Evolutionary conservation across 345 rosid species (phyloP), one percentile per base, ranked within the genome.

Genomic region (Aquilaria malaccensis): DNA sequence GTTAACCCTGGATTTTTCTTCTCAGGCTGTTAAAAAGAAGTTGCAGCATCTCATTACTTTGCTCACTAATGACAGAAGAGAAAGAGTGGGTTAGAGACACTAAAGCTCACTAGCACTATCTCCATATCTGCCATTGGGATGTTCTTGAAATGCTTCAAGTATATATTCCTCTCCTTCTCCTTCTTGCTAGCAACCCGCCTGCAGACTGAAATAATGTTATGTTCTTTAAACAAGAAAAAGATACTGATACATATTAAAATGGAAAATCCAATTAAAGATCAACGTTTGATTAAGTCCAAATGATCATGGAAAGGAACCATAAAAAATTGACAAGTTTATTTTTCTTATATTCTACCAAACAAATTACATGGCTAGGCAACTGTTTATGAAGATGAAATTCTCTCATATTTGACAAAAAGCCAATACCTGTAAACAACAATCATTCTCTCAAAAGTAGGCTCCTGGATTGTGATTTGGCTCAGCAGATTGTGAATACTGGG

Each of bases 51-150:
- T 37, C 43, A 37, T 37, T 9, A 37, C 43, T 37, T 37, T 37
- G 43, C 7, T 37, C 43, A 37, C 7, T 37, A 37, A 37, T 37
- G 43, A 9, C 7, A 43, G 37, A 4, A 51, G 50, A 32, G 4
- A 37, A 45, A 55, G 30, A 11, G 4, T 61, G 46, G 49, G 22
- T 56, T 45, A 41, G 43, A 32, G 49, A 15, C 33, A 55, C 15
- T 9, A 74, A 43, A 67, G 62, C 95, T 82, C 71, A 92, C 93
- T 56, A 92, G 92, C 33, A 86, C 98, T 45, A 92, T 86, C 69
- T 92, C 96, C 96, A 86, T 60, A 73, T 89, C 96, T 55, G 95
- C 93, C 97, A 82, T 89, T 59, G 95, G 92, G 59, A 89, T 89
- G 68, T 76, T 82, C 60, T 80, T 85, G 73, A 92, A 89, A 79